Percentiles rank a stretch among this genome's conserved stretches.
These are phyloP conservation scores for Fusarium siculi DNA, from an alignment of 2,329 filamentous ascomycete genomes.

Conservation along the genomic window DNA sequence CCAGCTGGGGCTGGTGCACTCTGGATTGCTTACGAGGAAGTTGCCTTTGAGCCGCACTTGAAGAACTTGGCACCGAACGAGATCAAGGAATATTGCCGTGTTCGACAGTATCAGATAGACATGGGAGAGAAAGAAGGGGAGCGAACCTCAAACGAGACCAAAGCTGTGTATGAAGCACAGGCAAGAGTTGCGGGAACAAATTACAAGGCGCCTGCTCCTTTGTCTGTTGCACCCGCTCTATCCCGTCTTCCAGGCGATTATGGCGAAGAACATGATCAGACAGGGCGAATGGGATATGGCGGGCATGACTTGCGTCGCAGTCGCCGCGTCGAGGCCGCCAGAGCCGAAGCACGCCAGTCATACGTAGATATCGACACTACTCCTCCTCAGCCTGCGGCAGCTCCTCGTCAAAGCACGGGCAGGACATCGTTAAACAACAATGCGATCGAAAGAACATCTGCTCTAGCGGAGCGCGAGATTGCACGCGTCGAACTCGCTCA, in stretches of 20 bases:
- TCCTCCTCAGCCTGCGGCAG: constrained; percentile 32
- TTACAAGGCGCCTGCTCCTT: constrained; percentile 40
- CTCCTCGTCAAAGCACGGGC: constrained; percentile 26
- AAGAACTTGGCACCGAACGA: constrained; percentile 62
- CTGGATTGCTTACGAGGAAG: constrained; percentile 72
- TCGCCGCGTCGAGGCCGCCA: constrained; percentile 52
- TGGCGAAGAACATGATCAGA: constrained; percentile 27
- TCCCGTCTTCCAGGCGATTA: constrained; percentile 35
- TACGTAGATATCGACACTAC: constrained; percentile 34
- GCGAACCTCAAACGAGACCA: constrained; percentile 60
- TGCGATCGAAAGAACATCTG: constrained; percentile 59
- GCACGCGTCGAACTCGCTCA: constrained; percentile 63
- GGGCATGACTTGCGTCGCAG: constrained; percentile 57
- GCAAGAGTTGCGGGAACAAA: constrained; percentile 52
- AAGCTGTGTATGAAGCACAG: constrained; percentile 63
- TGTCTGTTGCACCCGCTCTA: constrained; percentile 40
- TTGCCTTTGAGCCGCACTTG: constrained; percentile 67
- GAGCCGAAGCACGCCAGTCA: constrained; percentile 41
- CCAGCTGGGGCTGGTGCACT: constrained; percentile 68
- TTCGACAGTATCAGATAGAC: constrained; percentile 69
- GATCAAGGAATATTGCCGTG: constrained; percentile 71
- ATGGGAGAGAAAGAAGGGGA: constrained; percentile 61
- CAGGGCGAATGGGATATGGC: constrained; percentile 36
- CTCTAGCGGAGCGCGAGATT: constrained; percentile 63
- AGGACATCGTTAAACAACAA: constrained; percentile 42